Percentiles rank a stretch among this genome's conserved stretches.
Evolutionary conservation across 495 filamentous ascomycete genomes (phyloP).

Genomic region (Tuber umbilicatum): DNA sequence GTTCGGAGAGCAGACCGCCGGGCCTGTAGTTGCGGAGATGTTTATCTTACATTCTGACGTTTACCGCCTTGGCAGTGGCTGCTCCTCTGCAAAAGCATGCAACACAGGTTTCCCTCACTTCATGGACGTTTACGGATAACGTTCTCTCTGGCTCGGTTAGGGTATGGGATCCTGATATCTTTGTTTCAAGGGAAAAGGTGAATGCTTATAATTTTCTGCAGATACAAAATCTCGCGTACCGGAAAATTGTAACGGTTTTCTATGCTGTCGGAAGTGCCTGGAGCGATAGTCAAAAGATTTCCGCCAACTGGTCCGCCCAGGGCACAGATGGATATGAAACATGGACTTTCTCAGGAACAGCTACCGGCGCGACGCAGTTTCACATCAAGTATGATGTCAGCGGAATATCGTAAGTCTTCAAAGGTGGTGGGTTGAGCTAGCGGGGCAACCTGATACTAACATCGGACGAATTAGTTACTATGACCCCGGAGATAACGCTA

Average conservation of each 20-base stretch:
- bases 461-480: constrained; percentile 30
- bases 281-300: constrained; percentile 29
- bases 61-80: constrained; percentile 9
- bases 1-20: neutral
- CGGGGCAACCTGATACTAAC: neutral
- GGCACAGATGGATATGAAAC: constrained; percentile 32
- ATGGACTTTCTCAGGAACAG: constrained; percentile 39
- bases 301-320: constrained; percentile 30
- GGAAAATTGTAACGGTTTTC: constrained; percentile 37
- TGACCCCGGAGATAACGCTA: constrained; percentile 36
- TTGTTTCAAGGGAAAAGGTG: neutral
- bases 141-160: constrained; percentile 38
- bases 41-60: constrained; percentile 18
- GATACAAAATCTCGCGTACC: constrained; percentile 42
- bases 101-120: constrained; percentile 37
- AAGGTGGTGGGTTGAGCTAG: neutral
- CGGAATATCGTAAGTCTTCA: constrained; percentile 29
- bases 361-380: constrained; percentile 41
- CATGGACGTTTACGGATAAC: constrained; percentile 31
- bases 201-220: constrained; percentile 6
- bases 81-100: constrained; percentile 25
- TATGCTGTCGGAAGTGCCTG: constrained; percentile 37
- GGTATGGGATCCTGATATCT: constrained; percentile 14
- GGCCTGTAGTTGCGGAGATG: neutral
- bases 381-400: constrained; percentile 41